Base-by-base conservation (phyloP, 2,329 filamentous ascomycete genomes). In the Juglanconis juglandina region DNA sequence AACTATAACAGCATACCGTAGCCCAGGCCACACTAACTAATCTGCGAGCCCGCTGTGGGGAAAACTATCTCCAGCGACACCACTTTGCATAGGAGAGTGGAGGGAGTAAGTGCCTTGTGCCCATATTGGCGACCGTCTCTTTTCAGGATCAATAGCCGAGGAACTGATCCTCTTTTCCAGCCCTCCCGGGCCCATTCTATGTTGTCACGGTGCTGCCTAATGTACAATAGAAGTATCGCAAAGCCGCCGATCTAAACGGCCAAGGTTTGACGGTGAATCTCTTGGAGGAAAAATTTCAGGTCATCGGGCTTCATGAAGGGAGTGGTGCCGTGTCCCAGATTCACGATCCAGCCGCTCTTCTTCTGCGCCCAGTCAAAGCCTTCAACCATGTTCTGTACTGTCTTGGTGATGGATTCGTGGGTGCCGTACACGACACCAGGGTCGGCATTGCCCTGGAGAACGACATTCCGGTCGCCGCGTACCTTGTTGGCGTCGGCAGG, bases 301-400 rank as follows among this genome's bases (percentile, higher is more conserved):
- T 96, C 88, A 53, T 98, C 92, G 0, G 95, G 95, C 68, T 98
- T 90, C 57, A 99, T 95, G 65, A 93, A 89, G 0, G 95, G 95
- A 37, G 95, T 99, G 65, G 99, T 92, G 63, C 95, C 95, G 72
- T 99, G 95, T 8, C 95, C 95, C 64, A 99, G 82, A 73, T 99
- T 99, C 52, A 91, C 92, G 68, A 99, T 98, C 94, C 95, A 99
- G 46, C 94, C 91, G 74, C 93, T 87, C 76, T 92, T 94, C 58
- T 89, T 89, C 64, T 87, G 87, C 5, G 77, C 77, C 72, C 86
- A 87, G 62, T 83, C 82, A 71, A 98, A 99, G 0, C 94, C 94
- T 63, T 87, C 79, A 1, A 96, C 91, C 90, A 97, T 96, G 51
- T 87, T 81, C 75, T 94, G 83, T 7, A 97, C 93, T 0, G 88